Evolutionary conservation across 345 rosid species (phyloP).

Genomic region (Sisymbrium irio): DNA sequence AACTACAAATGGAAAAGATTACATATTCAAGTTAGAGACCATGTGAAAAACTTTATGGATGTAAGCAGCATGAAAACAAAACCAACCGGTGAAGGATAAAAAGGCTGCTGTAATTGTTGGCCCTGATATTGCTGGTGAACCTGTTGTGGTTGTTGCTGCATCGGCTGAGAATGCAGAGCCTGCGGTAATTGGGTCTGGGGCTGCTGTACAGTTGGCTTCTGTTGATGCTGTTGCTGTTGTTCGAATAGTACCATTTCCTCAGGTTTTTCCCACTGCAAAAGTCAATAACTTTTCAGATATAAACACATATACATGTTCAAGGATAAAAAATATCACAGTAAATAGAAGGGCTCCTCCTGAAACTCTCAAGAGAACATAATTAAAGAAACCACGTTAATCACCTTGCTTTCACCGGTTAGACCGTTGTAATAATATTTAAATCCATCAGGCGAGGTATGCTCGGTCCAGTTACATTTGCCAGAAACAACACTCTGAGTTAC

Average conservation of each 20-base stretch:
- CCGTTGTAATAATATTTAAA: constrained; percentile 89
- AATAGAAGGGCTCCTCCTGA: not conserved
- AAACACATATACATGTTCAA: not conserved
- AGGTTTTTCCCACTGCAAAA: constrained; percentile 91
- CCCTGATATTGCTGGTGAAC: constrained; percentile 61
- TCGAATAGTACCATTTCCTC: constrained; percentile 71
- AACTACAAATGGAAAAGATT: constrained; percentile 31
- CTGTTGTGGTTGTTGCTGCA: constrained; percentile 57
- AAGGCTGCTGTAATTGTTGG: constrained; percentile 58
- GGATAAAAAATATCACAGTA: not conserved
- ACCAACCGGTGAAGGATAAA: constrained; percentile 57
- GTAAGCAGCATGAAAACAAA: constrained; percentile 8
- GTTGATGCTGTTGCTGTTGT: constrained; percentile 53
- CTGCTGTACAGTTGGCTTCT: constrained; percentile 51
- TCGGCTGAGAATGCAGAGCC: constrained; percentile 47
- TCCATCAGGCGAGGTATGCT: constrained; percentile 97
- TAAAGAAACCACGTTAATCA: constrained; percentile 38
- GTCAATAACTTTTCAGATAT: not conserved
- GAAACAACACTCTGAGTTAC: constrained; percentile 40
- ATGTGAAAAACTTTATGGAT: not conserved
- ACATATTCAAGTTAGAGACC: constrained; percentile 30
- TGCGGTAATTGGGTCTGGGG: constrained; percentile 54
- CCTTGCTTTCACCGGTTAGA: constrained; percentile 84
- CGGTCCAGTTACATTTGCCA: constrained; percentile 82
- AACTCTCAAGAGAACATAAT: not conserved